phyloP scores from a whole-genome alignment of 352 stramenopile species.

The Phytophthora colocasiae region DNA sequence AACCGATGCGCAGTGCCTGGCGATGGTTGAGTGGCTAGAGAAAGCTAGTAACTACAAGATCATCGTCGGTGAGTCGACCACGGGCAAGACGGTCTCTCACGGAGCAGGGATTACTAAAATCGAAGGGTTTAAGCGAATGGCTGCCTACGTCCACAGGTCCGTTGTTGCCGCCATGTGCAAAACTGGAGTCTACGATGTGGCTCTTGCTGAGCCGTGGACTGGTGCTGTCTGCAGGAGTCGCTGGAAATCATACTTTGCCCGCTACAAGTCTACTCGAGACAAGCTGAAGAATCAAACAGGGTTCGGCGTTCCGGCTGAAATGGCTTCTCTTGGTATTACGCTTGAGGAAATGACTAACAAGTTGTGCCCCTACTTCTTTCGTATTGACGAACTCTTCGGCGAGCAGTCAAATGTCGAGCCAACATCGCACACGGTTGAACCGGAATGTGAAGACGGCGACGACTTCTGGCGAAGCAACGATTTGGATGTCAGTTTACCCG shows the following conservation, averaged over 20 bases:
- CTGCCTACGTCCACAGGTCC: not conserved
- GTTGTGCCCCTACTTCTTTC: not conserved
- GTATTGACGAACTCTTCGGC: conserved; percentile 1
- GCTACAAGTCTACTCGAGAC: conserved; percentile 1
- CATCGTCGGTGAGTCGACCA: too few species aligned
- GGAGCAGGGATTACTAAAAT: too few species aligned
- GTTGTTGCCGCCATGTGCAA: not conserved
- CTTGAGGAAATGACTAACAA: not conserved
- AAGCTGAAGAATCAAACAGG: conserved; percentile 6
- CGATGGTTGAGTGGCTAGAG: too few species aligned
- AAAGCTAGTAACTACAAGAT: too few species aligned
- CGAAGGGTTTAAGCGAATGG: too few species aligned
- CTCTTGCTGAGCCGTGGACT: not conserved
- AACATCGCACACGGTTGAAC: not conserved
- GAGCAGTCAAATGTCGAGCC: not conserved
- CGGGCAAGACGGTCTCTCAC: too few species aligned
- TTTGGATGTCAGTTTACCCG: too few species aligned
- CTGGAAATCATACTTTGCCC: conserved; percentile 6
- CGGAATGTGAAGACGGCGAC: not conserved
- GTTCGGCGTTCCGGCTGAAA: conserved; percentile 2
- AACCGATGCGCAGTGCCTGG: too few species aligned
- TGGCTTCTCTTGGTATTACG: not conserved
- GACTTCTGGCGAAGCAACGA: not conserved
- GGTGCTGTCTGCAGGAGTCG: not conserved
- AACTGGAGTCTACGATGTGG: not conserved